Percentiles rank a stretch among this genome's conserved stretches.
Evolutionary conservation across 2,329 filamentous ascomycete genomes (phyloP).

Genomic region (Teratosphaeria epicoccoides): DNA sequence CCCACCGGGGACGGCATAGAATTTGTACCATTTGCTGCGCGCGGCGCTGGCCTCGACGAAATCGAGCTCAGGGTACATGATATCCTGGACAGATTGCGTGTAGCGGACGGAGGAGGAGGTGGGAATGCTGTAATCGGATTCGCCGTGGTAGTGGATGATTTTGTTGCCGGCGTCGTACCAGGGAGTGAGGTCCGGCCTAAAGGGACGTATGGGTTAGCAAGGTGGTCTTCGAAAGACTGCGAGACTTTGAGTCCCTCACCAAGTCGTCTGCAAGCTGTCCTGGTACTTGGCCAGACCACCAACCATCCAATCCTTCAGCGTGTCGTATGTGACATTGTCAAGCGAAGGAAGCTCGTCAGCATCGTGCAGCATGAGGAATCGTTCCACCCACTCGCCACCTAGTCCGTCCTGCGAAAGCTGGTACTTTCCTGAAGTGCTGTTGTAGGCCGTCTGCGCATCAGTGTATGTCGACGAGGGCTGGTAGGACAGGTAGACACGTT

Average conservation of each 20-base stretch:
- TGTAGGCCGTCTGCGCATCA: slow-evolving; percentile 29
- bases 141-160: slow-evolving; percentile 49
- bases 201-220: no score
- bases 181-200: no score
- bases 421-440: slow-evolving; percentile 25
- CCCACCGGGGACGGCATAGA: slow-evolving; percentile 45
- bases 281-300: slow-evolving; percentile 39
- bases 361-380: slow-evolving; percentile 32
- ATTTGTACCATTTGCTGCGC: slow-evolving; percentile 43
- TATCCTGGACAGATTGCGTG: slow-evolving; percentile 42
- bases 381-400: slow-evolving; percentile 34
- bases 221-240: no score
- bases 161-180: slow-evolving; percentile 41
- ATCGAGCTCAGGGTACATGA: slow-evolving; percentile 38
- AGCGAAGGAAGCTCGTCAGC: slow-evolving; percentile 33
- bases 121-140: slow-evolving; percentile 44
- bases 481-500: slow-evolving; percentile 34
- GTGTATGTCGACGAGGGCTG: slow-evolving; percentile 18
- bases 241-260: no score
- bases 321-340: slow-evolving; percentile 46
- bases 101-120: slow-evolving; percentile 46
- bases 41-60: slow-evolving; percentile 28
- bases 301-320: slow-evolving; percentile 44
- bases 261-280: slow-evolving; percentile 44
- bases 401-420: slow-evolving; percentile 24